A percentile compares a stretch with the other conserved stretches of the same genome.
Conservation (phyloP, 2,329 filamentous ascomycete species). For the Pseudogymnoascus pannorum region DNA sequence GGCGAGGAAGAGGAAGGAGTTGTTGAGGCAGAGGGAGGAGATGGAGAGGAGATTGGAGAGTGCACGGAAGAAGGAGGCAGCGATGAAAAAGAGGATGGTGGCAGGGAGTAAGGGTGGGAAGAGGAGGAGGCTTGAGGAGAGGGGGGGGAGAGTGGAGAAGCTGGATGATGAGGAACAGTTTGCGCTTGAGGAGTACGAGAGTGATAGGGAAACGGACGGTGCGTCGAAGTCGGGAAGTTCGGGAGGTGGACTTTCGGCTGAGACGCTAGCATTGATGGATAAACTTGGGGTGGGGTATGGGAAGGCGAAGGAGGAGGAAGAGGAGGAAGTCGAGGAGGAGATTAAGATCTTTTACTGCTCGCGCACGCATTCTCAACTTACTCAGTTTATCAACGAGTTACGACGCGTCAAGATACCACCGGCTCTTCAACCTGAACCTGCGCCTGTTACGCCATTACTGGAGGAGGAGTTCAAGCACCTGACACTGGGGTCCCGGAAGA, state of each 20-base stretch:
- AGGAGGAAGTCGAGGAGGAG: constrained; percentile 47
- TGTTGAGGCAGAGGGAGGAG: constrained; percentile 49
- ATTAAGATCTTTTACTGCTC: constrained; percentile 67
- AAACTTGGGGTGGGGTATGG: constrained; percentile 37
- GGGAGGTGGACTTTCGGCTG: constrained; percentile 45
- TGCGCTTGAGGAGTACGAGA: constrained; percentile 61
- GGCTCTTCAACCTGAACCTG: constrained; percentile 38
- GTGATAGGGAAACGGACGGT: constrained; percentile 44
- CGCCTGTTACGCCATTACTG: constrained; percentile 25
- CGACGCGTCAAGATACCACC: constrained; percentile 56
- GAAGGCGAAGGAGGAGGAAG: constrained; percentile 32
- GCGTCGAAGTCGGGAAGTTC: constrained; percentile 25
- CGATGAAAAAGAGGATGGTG: constrained; percentile 39
- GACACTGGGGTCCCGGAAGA: constrained; percentile 62
- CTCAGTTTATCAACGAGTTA: constrained; percentile 63
- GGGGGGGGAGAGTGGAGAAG: constrained; percentile 36
- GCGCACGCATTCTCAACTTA: constrained; percentile 65
- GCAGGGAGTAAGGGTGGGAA: constrained; percentile 33
- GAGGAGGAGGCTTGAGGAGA: constrained; percentile 32
- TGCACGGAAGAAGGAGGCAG: constrained; percentile 50
- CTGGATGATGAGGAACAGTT: constrained; percentile 51
- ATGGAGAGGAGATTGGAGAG: constrained; percentile 52
- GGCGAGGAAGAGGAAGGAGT: constrained; percentile 46
- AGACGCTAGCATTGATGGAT: constrained; percentile 56
- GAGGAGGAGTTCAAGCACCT: constrained; percentile 58